Evolutionary conservation across 2,329 filamentous ascomycete species (phyloP).

Genomic region (Calonectria pteridis): DNA sequence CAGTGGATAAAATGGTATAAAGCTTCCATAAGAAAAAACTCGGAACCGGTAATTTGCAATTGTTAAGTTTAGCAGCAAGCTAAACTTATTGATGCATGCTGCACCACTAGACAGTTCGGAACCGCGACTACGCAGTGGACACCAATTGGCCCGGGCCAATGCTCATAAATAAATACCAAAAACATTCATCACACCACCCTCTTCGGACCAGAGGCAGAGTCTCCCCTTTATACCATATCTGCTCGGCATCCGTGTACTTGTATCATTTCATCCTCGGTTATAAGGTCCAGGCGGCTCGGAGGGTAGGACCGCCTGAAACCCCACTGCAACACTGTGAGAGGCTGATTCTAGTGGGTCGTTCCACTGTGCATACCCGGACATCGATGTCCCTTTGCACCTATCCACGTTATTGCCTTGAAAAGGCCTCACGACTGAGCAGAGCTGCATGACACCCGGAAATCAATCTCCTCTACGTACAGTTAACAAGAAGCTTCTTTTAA

Average conservation of each 20-base stretch:
- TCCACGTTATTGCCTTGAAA: constrained; percentile 18
- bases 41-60: neutral
- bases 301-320: constrained; percentile 7
- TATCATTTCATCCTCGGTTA: constrained; percentile 23
- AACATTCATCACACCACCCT: neutral
- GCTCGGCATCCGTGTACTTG: constrained; percentile 8
- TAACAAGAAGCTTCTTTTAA: constrained; percentile 24
- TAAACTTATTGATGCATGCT: neutral
- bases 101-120: neutral
- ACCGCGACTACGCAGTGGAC: neutral
- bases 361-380: constrained; percentile 17
- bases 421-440: constrained; percentile 17
- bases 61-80: neutral
- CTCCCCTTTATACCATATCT: neutral
- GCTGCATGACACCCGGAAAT: constrained; percentile 35
- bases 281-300: constrained; percentile 7
- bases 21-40: neutral
- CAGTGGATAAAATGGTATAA: no score
- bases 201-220: neutral
- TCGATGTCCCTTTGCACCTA: constrained; percentile 19
- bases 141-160: neutral
- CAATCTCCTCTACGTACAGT: constrained; percentile 29
- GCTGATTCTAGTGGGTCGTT: constrained; percentile 12
- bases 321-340: constrained; percentile 16
- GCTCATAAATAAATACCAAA: neutral